Evolutionary conservation across 2,329 filamentous ascomycete species (phyloP).

Genomic region (Coniella vitis): DNA sequence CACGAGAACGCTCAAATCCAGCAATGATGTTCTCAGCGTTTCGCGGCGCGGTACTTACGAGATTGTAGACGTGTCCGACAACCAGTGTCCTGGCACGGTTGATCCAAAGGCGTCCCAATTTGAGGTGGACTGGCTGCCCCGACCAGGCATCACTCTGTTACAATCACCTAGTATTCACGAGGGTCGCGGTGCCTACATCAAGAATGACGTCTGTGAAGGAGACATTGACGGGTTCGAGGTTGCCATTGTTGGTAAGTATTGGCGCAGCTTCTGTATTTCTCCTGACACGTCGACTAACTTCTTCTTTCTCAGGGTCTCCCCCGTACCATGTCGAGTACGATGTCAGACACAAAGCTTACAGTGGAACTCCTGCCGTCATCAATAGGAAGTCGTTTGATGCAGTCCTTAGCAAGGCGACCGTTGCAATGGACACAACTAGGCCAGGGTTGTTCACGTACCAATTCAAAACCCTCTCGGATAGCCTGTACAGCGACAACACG

Average conservation of each 20-base stretch:
- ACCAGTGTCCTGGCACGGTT: slow-evolving; percentile 73
- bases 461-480: slow-evolving; percentile 76
- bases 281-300: not conserved
- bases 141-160: slow-evolving; percentile 64
- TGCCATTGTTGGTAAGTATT: slow-evolving; percentile 59
- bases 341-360: slow-evolving; percentile 62
- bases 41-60: slow-evolving; percentile 68
- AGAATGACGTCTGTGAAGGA: slow-evolving; percentile 85
- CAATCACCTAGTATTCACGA: slow-evolving; percentile 56
- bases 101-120: slow-evolving; percentile 70
- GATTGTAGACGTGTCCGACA: slow-evolving; percentile 70
- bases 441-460: slow-evolving; percentile 81
- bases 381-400: slow-evolving; percentile 69
- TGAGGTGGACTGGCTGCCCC: slow-evolving; percentile 75
- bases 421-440: slow-evolving; percentile 79
- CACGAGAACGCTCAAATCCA: slow-evolving; percentile 41
- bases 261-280: not conserved
- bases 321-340: slow-evolving; percentile 82
- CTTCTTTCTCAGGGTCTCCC: slow-evolving; percentile 53
- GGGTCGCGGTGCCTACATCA: slow-evolving; percentile 50
- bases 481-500: slow-evolving; percentile 69
- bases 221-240: slow-evolving; percentile 88
- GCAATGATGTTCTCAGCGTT: slow-evolving; percentile 65
- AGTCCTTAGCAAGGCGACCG: slow-evolving; percentile 65
- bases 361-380: slow-evolving; percentile 54